Evolutionary conservation across 208 protist genomes (phyloP).

Genomic region (Leishmania arabica): DNA sequence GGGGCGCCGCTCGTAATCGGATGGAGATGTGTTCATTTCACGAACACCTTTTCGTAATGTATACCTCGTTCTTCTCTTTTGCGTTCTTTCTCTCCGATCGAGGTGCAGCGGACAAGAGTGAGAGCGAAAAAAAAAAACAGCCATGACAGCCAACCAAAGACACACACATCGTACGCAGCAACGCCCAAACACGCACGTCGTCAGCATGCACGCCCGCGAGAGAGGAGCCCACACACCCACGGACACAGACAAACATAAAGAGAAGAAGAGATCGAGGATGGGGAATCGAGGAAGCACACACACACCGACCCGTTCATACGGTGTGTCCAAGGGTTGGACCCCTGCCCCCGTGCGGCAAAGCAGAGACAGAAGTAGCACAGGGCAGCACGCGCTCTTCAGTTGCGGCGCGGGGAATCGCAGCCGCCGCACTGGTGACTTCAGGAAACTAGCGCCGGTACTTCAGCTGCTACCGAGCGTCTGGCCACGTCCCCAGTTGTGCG

Average conservation of each 20-base stretch:
- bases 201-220: not conserved
- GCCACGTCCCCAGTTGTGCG: constrained; percentile 39
- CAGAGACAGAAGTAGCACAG: constrained; percentile 1
- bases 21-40: not conserved
- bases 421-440: too few relatives aligned
- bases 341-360: not conserved
- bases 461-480: constrained; percentile 30
- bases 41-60: not conserved
- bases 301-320: not conserved
- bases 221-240: constrained; percentile 6
- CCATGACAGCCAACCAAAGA: not conserved
- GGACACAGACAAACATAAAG: not conserved
- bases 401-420: not conserved
- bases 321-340: not conserved
- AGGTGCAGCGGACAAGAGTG: not conserved
- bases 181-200: not conserved
- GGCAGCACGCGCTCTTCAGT: not conserved
- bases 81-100: not conserved
- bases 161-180: not conserved
- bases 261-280: not conserved
- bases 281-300: not conserved
- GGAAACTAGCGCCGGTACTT: constrained; percentile 3
- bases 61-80: not conserved
- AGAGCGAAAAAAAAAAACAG: not conserved
- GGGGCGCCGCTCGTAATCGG: not conserved